These are phyloP conservation scores for Pezicula carpinea DNA, from an alignment of 2,329 filamentous ascomycete species.

Conservation along the genomic window DNA sequence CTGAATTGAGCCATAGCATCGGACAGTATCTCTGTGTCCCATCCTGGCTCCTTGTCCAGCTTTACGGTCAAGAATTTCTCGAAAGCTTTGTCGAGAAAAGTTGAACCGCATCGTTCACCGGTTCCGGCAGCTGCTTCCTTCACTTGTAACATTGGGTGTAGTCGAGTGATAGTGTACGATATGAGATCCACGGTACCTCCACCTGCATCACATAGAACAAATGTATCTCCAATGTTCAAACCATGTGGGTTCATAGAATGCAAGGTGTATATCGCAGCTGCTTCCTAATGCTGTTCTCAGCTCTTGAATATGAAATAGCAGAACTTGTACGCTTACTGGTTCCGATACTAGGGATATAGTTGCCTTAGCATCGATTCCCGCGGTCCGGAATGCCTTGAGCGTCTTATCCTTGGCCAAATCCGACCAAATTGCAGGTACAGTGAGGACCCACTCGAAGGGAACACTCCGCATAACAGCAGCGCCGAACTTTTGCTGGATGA, in stretches of 20 bases:
- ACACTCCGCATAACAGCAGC: conserved; percentile 37
- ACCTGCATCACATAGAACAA: conserved; percentile 29
- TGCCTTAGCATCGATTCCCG: conserved; percentile 32
- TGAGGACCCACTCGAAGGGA: conserved; percentile 49
- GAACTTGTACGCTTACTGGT: conserved; percentile 23
- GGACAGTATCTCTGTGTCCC: conserved; percentile 6
- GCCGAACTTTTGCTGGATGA: conserved; percentile 39
- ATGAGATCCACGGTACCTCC: conserved; percentile 31
- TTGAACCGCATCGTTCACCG: conserved; percentile 21
- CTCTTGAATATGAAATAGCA: background rate
- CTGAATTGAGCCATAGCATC: conserved; percentile 18
- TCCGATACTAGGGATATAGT: conserved; percentile 45
- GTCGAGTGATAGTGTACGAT: conserved; percentile 21
- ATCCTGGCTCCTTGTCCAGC: conserved; percentile 10
- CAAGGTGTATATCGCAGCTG: conserved; percentile 9
- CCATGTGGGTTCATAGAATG: conserved; percentile 6
- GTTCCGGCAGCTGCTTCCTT: conserved; percentile 19
- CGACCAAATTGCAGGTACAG: conserved; percentile 56
- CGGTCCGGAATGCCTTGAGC: conserved; percentile 37
- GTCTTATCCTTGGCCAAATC: conserved; percentile 49
- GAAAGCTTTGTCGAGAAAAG: conserved; percentile 22
- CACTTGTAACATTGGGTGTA: conserved; percentile 13
- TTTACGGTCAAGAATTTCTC: conserved; percentile 13
- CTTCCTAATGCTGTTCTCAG: conserved; percentile 10
- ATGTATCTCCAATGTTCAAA: conserved; percentile 23